These are phyloP conservation scores for Rhynchosporium agropyri DNA, from an alignment of 2,329 filamentous ascomycete species.

Conservation along the genomic window DNA sequence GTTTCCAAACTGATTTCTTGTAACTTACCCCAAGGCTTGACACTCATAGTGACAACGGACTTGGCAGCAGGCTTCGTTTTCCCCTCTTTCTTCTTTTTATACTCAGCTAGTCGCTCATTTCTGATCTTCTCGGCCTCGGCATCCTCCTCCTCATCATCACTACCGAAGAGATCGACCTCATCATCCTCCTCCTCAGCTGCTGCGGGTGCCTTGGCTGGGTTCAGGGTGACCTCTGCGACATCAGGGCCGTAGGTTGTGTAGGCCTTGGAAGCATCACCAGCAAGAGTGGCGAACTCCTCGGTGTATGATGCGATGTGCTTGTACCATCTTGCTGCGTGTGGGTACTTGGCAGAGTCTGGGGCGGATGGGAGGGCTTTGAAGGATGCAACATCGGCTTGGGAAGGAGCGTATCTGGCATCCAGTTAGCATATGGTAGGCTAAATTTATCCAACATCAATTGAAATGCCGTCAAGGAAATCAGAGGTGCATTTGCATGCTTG, in stretches of 20 bases:
- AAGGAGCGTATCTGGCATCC: slow-evolving; percentile 57
- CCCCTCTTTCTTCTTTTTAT: slow-evolving; percentile 94
- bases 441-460: slow-evolving; percentile 27
- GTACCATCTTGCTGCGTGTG: slow-evolving; percentile 96
- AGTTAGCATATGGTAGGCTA: slow-evolving; percentile 27
- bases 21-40: slow-evolving; percentile 96
- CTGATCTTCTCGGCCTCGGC: slow-evolving; percentile 80
- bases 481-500: slow-evolving; percentile 77
- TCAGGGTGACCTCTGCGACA: slow-evolving; percentile 72
- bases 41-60: slow-evolving; percentile 92
- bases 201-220: slow-evolving; percentile 81
- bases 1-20: not conserved
- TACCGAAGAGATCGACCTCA: slow-evolving; percentile 91
- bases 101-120: slow-evolving; percentile 88
- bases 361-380: slow-evolving; percentile 84
- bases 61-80: slow-evolving; percentile 93
- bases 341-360: slow-evolving; percentile 85
- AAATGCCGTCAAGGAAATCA: slow-evolving; percentile 52
- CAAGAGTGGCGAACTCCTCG: slow-evolving; percentile 86
- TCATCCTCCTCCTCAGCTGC: slow-evolving; percentile 65
- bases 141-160: slow-evolving; percentile 92
- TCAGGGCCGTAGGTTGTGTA: slow-evolving; percentile 93
- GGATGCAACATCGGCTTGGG: slow-evolving; percentile 93
- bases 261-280: slow-evolving; percentile 87
- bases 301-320: slow-evolving; percentile 96